Base-by-base conservation (phyloP, 2,329 filamentous ascomycete genomes). In the Epicoccum nigrum region DNA sequence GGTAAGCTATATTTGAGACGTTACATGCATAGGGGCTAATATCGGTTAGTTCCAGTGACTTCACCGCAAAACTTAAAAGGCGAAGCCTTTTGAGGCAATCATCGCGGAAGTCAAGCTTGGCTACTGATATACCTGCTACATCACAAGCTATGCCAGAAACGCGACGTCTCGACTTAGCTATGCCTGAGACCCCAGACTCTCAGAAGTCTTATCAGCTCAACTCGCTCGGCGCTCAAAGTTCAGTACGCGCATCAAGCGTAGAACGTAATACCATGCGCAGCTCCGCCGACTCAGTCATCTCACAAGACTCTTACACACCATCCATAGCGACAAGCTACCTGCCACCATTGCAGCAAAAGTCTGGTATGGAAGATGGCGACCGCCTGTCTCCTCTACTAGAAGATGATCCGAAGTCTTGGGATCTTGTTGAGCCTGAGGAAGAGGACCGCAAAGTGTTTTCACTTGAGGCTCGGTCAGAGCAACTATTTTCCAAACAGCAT, bases 401-500 rank as follows among this genome's bases (percentile, higher is more conserved):
- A 64, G 74, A 83, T 46, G 81, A 83, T 51, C 80, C 81, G 9
- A 69, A 71, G 32, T 82, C 77, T 1, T 83, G 80, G 60, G 81
- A 84, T 58, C 74, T 86, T 1, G 67, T 85, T 13, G 76, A 78
- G 51, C 40, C 65, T 51, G 44, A 72, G 56, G 35, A 56, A 55
- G 45, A 71, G 38, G 48, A 46, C 7, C 52, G 44, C 25, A 68
- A 63, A 15, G 56, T 64, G 43, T 83, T 84, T 63, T 83, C 81
- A 2, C 74, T 90, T 0, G 88, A 90, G 68, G 74, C 76, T n/a
- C 81, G 84, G 35, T 83, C 86, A 0, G 84, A 88, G 50, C 76
- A 84, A 11, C 74, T 91, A 28, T 86, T 90, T 62, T 89, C 86
- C 0, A 77, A 72, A 13, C 81, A 85, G 43, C 88, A 91, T 70